phyloP scores from a whole-genome alignment of 208 protist species.

The Porcisia deanei region DNA sequence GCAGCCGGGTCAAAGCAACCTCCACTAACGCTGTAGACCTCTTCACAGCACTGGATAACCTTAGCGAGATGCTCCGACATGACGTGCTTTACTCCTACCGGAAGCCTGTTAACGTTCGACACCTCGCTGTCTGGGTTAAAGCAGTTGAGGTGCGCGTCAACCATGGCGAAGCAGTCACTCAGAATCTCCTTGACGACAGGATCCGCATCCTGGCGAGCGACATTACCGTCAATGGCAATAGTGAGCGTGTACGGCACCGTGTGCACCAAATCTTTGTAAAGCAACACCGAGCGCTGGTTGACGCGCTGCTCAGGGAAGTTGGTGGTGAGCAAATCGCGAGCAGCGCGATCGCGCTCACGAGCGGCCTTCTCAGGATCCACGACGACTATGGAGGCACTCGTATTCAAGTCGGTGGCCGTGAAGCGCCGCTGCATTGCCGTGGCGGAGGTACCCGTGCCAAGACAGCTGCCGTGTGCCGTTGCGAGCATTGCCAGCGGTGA shows the following conservation, averaged over 20 bases:
- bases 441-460: not conserved
- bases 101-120: constrained; percentile 44
- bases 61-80: constrained; percentile 48
- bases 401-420: constrained; percentile 37
- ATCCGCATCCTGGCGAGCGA: constrained; percentile 16
- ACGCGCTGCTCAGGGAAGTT: constrained; percentile 40
- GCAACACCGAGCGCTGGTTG: constrained; percentile 35
- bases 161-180: constrained; percentile 56
- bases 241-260: constrained; percentile 77
- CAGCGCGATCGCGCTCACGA: constrained; percentile 67
- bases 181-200: constrained; percentile 33
- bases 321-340: constrained; percentile 54
- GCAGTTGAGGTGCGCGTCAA: constrained; percentile 62
- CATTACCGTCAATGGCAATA: constrained; percentile 39
- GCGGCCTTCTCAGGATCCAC: constrained; percentile 50
- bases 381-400: constrained; percentile 58
- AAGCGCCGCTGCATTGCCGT: constrained; percentile 17
- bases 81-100: constrained; percentile 39
- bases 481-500: not conserved
- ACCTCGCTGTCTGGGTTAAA: constrained; percentile 72
- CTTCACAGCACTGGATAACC: constrained; percentile 49
- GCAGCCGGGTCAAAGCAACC: constrained; percentile 57
- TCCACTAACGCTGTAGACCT: constrained; percentile 44
- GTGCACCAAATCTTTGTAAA: constrained; percentile 52
- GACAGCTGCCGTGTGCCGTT: not conserved